phyloP scores from a whole-genome alignment of 208 protist species.

The Acanthamoeba royreba region DNA sequence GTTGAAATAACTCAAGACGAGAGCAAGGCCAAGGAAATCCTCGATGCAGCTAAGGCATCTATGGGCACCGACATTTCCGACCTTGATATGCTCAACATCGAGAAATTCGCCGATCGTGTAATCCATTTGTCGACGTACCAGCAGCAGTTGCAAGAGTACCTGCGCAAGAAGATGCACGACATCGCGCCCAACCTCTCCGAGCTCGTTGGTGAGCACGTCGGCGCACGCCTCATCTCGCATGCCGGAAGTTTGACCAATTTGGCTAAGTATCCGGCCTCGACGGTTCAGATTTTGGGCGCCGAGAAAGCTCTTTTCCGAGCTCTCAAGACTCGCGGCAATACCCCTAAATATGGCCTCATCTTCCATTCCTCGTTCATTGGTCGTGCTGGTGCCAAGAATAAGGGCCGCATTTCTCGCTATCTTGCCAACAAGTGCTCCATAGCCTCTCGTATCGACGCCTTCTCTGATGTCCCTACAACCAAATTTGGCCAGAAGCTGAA shows the following conservation, averaged over 20 bases:
- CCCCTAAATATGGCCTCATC: slow-evolving; percentile 99
- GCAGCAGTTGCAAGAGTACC: slow-evolving; percentile 90
- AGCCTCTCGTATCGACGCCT: slow-evolving; percentile 96
- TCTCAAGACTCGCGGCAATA: slow-evolving; percentile 97
- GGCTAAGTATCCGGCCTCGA: slow-evolving; percentile 99
- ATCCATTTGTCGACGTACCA: slow-evolving; percentile 91
- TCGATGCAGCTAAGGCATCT: slow-evolving; percentile 91
- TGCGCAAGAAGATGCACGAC: slow-evolving; percentile 86
- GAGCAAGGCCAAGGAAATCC: slow-evolving; percentile 74
- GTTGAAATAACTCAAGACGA: slow-evolving; percentile 79
- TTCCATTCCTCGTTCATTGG: slow-evolving; percentile 98
- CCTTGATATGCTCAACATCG: slow-evolving; percentile 95
- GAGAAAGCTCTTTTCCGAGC: slow-evolving; percentile 99
- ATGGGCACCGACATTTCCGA: slow-evolving; percentile 96
- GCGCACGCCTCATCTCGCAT: slow-evolving; percentile 97
- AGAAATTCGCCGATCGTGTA: slow-evolving; percentile 92
- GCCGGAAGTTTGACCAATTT: slow-evolving; percentile 97
- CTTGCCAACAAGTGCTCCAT: slow-evolving; percentile 98
- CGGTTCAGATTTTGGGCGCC: slow-evolving; percentile 99
- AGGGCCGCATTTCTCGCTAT: slow-evolving; percentile 97
- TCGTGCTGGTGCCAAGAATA: slow-evolving; percentile 94
- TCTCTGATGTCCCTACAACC: slow-evolving; percentile 65
- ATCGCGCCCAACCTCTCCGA: slow-evolving; percentile 95
- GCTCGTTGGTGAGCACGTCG: slow-evolving; percentile 97
- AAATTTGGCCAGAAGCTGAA: slow-evolving; percentile 71